Evolutionary conservation across 805 yeast genomes (phyloP), one percentile per base, ranked within the genome.

Genomic region (Lipomyces spencermartinsiae): DNA sequence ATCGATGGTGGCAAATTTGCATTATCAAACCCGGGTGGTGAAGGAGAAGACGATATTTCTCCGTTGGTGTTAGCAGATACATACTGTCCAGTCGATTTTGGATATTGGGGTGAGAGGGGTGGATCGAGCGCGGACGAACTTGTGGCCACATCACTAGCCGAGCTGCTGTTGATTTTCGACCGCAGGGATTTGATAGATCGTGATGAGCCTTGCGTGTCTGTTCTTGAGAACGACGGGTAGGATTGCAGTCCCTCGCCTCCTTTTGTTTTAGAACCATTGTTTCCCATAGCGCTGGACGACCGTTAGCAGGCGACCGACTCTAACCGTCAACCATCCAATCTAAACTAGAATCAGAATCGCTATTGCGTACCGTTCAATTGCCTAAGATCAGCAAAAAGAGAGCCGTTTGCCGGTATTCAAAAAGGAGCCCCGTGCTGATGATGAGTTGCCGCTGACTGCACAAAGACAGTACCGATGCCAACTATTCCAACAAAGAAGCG

Each of bases 1-100:
- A 90, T 88, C 51, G 91, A 86, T 19, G 90, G 87, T 19, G 92
- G 92, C 64, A 88, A 78, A 46, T 58, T 43, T 34, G 76, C 56
- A 39, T 67, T 68, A 35, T 65, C 69, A 53, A 65, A 58, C 8
- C 37, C 34, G 34, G 56, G 34, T 4, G n/a, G 2, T 25, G 56
- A 53, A 4, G 56, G 56, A 12, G 34, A 53, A 12, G 29, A 31
- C 14, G 12, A 8, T 16, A 16, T 1, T 3, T 54, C 59, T 29
- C 51, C 59, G 34, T 33, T 29, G 22, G 35, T 43, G 35, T n/a
- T 16, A 6, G 56, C 6, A 8, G 54, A n/a, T n/a, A 49, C 10
- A 22, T 19, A 49, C 19, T 49, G 54, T 49, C 9, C 33, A 10
- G 9, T 1, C n/a, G 56, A 9, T 31, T 53, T 53, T 31, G 56